These are phyloP conservation scores for Sclerotiophoma versabilis DNA, from an alignment of 2,329 filamentous ascomycete species.

Conservation along the genomic window DNA sequence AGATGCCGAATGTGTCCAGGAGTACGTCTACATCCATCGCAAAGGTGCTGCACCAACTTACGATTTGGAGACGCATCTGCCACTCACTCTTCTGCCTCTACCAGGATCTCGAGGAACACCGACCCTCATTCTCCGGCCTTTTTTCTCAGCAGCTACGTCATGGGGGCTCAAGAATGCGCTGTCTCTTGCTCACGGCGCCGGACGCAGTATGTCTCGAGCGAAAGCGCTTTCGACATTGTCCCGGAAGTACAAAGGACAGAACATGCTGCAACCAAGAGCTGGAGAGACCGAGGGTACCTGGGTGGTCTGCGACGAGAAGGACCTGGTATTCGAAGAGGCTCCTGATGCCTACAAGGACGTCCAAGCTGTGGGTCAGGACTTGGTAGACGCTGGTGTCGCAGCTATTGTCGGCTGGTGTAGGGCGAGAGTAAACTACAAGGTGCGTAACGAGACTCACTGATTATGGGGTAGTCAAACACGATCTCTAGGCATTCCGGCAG, in stretches of 20 bases:
- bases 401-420: slow-evolving; percentile 43
- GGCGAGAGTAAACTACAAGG: slow-evolving; percentile 50
- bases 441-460: slow-evolving; percentile 41
- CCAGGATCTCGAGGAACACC: slow-evolving; percentile 50
- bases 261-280: slow-evolving; percentile 34
- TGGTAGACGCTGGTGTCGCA: slow-evolving; percentile 43
- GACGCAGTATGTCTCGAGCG: slow-evolving; percentile 47
- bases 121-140: slow-evolving; percentile 47
- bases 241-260: slow-evolving; percentile 45
- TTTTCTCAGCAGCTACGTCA: slow-evolving; percentile 35
- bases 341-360: slow-evolving; percentile 51
- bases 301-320: slow-evolving; percentile 50
- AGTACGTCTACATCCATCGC: slow-evolving; percentile 46
- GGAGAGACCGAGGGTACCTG: slow-evolving; percentile 40
- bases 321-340: slow-evolving; percentile 50
- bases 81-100: slow-evolving; percentile 44
- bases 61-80: slow-evolving; percentile 25
- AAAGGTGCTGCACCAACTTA: slow-evolving; percentile 50
- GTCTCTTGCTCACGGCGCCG: slow-evolving; percentile 50
- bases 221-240: slow-evolving; percentile 42
- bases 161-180: slow-evolving; percentile 44
- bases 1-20: slow-evolving; percentile 3
- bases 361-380: slow-evolving; percentile 45
- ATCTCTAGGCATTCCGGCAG: background rate
- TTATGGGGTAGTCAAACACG: background rate